Base-by-base conservation (phyloP, 2,329 filamentous ascomycete genomes). In the Trichophyton verrucosum region DNA sequence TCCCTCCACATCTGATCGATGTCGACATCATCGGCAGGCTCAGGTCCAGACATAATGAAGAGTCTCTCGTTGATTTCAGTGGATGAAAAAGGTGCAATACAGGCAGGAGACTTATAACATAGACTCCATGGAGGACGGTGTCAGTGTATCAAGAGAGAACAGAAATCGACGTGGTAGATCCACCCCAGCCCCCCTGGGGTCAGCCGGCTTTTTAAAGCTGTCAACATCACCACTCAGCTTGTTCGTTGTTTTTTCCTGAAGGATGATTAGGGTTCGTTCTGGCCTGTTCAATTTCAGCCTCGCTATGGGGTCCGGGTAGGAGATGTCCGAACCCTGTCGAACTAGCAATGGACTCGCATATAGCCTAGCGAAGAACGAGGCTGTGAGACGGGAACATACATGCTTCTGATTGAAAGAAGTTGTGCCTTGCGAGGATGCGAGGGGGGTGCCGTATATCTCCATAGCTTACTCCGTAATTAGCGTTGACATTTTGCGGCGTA, bases 1-100 rank as follows among this genome's bases (percentile, higher is more conserved):
- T 64, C 63, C 27, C 38, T 60, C 63, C 63, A 64, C 63, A 64
- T 64, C 30, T 61, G 49, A 46, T 64, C 61, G 44, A 64, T 59
- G 30, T 62, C 61, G 33, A 62, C 47, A 53, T 62, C 63, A 44
- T 62, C 61, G 8, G 47, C 11, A 27, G 20, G 24, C 33, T 59
- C 51, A 27, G 49, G 42, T 24, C 38, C 49, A 13, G 55, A 42
- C 63, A 64, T 64, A n/a, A 24, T 46, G 22, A 7, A 40, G 13
- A 24, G 3, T 5, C 40, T 24, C 20, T 47, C 1, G 9, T 15
- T 13, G 3, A 9, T 30, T 2, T 11, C 20, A 24, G 22, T 3
- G 24, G 2, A 15, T 51, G 44, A 17, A 11, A 20, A 20, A 47
- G 9, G 17, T 17, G 17, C 17, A 47, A 47, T 38, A 38, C 9